Evolutionary conservation across 768 basidiomycete species (phyloP).

Genomic region (Tephrocybe sp.): DNA sequence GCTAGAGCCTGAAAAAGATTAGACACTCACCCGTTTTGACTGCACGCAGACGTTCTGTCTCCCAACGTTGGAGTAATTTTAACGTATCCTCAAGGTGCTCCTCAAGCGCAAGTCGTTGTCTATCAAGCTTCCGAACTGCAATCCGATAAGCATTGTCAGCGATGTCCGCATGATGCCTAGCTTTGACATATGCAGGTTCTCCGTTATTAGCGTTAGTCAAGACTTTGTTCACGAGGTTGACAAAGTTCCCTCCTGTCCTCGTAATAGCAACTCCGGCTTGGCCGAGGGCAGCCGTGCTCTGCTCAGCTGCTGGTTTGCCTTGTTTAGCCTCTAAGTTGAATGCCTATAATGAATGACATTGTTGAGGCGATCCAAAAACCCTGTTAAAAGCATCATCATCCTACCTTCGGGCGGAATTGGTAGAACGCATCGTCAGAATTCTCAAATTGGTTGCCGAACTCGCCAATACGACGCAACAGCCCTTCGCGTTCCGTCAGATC

Average conservation of each 20-base stretch:
- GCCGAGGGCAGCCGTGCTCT: slow-evolving; percentile 18
- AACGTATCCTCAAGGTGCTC: slow-evolving; percentile 83
- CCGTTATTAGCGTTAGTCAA: slow-evolving; percentile 45
- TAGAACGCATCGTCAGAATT: slow-evolving; percentile 77
- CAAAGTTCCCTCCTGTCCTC: slow-evolving; percentile 59
- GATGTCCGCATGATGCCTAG: slow-evolving; percentile 74
- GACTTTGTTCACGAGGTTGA: slow-evolving; percentile 72
- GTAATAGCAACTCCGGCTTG: slow-evolving; percentile 58
- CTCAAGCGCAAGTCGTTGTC: slow-evolving; percentile 82
- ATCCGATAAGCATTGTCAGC: slow-evolving; percentile 80
- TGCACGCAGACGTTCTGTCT: slow-evolving; percentile 75
- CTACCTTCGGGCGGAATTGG: slow-evolving; percentile 82
- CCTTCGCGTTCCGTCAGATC: slow-evolving; percentile 62
- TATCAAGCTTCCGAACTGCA: slow-evolving; percentile 78
- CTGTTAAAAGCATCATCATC: slow-evolving; percentile 7
- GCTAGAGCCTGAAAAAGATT: background rate
- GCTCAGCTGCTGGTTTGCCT: slow-evolving; percentile 24
- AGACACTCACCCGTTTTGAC: slow-evolving; percentile 75
- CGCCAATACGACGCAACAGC: slow-evolving; percentile 70
- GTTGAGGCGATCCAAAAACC: background rate
- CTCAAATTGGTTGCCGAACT: slow-evolving; percentile 81
- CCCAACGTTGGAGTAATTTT: slow-evolving; percentile 81
- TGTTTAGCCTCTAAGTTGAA: slow-evolving; percentile 52
- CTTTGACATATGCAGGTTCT: slow-evolving; percentile 68
- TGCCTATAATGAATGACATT: slow-evolving; percentile 35